Evolutionary conservation across 345 rosid genomes (phyloP), one percentile per base, ranked within the genome.

Genomic region (Eucalyptus tenuipes): DNA sequence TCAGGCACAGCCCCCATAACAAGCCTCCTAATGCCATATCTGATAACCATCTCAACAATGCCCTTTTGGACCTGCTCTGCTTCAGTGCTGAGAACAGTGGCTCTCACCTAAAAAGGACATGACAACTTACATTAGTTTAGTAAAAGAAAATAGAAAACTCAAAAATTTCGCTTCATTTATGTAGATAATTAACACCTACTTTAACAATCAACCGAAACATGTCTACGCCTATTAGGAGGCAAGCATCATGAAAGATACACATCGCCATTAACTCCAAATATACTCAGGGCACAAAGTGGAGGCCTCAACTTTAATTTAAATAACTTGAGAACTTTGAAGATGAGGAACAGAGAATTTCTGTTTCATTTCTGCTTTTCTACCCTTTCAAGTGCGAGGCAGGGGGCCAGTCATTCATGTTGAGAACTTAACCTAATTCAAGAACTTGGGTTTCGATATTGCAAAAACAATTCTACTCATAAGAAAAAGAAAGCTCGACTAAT

Each of bases 1-100:
- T 93, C 93, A 1, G 95, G 94, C 44, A 64, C 87, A 81, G 92
- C 91, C 88, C 97, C 96, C 93, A 96, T 95, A 85, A 96, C 95
- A 89, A 96, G 96, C 90, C 91, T 94, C 92, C 91, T 93, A 57
- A 94, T 91, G 64, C 90, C 87, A 79, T 92, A 91, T 91, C n/a
- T 88, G 86, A 88, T 88, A 52, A 94, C 91, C 88, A 94, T 90
- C 80, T 96, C 94, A 82, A 95, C 86, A 87, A 94, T 94, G 75
- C 95, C 97, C 88, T 90, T 90, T 3, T 91, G 93, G 89, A 95
- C 94, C 86, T 92, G 94, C 64, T 92, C 95, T 90, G 92, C 91
- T 90, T 94, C 96, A 88, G 87, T 61, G 52, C 90, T 89, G 64
- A 93, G 49, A 49, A 91, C 85, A 66, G 93, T 91, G 37, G 91